Evolutionary conservation across 345 rosid species (phyloP), one percentile per base, ranked within the genome.

Genomic region (Salix caprea): DNA sequence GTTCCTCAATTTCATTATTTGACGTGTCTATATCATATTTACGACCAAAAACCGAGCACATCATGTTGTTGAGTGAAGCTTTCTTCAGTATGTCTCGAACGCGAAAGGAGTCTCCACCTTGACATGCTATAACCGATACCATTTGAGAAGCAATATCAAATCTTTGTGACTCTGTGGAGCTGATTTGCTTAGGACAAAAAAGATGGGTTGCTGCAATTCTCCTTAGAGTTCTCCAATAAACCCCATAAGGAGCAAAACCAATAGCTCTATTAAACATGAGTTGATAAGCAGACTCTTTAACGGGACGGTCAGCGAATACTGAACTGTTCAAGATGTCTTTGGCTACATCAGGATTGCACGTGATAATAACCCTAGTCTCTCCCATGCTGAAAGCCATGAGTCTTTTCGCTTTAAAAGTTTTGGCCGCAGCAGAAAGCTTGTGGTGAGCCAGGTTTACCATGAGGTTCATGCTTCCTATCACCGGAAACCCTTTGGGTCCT

Each of bases 231-330:
- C 86, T 73, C 91, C 91, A 88, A 67, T 88, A 88, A 30, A 80
- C 80, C 23, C 91, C 91, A 37, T 83, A 86, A 44, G 89, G 86
- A 74, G 91, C 89, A 68, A 88, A 88, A 39, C 91, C 91, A 23
- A 88, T 88, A 13, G 91, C 86, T 19, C 91, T 76, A 65, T 85
- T 71, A 65, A 88, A 88, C 88, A 88, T 73, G 42, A 88, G 84
- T 15, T 83, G 69, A 56, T 84, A 83, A 11, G 91, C 91, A 13
- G 88, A 82, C 34, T 87, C 89, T 83, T 87, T 88, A 14, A 84
- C 72, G 2, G 91, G 91, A 65, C 91, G 91, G 50, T 86, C 87
- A 4, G 89, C 88, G 26, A 88, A 86, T 54, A 73, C 84, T 0
- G 91, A 78, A 74, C 89, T 85, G 83, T 79, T 83, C 21, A 88